Base-by-base conservation (phyloP, 371 early-diverging fungal species). In the Circinella minor region DNA sequence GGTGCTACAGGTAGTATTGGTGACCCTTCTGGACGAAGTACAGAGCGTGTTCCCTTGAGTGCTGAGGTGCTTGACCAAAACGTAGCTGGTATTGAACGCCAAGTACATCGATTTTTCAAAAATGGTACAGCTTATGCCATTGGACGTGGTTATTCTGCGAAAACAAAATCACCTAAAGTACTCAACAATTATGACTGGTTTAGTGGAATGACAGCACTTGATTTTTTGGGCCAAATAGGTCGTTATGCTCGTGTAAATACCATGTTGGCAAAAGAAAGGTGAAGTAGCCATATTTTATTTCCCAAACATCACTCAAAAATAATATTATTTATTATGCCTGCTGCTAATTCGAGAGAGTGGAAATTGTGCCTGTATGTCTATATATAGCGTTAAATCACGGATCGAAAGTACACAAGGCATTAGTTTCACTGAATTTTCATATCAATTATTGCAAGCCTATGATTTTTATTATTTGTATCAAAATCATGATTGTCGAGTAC, bases 1-100 rank as follows among this genome's bases (percentile, higher is more conserved):
- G 96, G 96, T 10, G 98, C 98, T 8, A 98, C 98, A 1, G 98
- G 97, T 3, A 77, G 89, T 34, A 96, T 98, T 62, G 98, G 98
- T 13, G 98, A 98, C 74, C 98, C 98, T 9, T 92, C 92, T 18
- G 96, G 96, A 6, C 86, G 93, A 62, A 87, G 86, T 43, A 90
- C 92, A 0, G 98, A 97, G 63, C 90, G 98, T 7, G 76, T 80
- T 4, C 90, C 90, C 4, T 75, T 96, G 70, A 83, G 82, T 1
- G 67, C 69, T 15, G 85, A 85, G 3, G 81, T 76, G 3, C 75
- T 98, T 5, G 71, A 79, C 4, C 46, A 65, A n/a, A 97, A 98
- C 74, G 77, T 91, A 0, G 79, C 77, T 0, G 85, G 85, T 1
- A 94, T 98, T 60, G 79, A 87, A 36, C 67, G 55, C 0, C 97